phyloP scores from a whole-genome alignment of 2,329 filamentous ascomycete genomes.

The Thielaviopsis punctulata region DNA sequence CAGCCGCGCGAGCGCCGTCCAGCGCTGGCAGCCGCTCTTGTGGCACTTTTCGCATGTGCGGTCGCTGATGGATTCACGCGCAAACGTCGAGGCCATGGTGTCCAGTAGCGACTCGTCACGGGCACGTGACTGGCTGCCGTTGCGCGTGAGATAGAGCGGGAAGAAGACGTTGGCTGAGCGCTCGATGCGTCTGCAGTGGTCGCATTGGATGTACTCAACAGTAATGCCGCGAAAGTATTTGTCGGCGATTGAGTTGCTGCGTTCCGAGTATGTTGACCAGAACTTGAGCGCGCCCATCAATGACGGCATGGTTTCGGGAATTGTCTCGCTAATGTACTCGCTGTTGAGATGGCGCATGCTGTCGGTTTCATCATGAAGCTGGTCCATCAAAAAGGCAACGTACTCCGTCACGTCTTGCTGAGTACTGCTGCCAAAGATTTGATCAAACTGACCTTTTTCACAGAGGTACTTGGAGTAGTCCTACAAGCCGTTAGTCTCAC shows the following conservation, averaged over 20 bases:
- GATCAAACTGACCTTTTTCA: conserved; percentile 16
- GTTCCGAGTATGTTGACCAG: conserved; percentile 54
- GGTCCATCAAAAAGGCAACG: conserved; percentile 63
- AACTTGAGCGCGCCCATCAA: conserved; percentile 45
- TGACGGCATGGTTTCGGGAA: conserved; percentile 7
- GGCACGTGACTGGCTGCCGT: conserved; percentile 18
- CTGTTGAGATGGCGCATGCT: conserved; percentile 25
- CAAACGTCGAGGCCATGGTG: conserved; percentile 30
- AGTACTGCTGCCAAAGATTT: conserved; percentile 48
- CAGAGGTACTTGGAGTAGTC: conserved; percentile 34
- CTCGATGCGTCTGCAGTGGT: conserved; percentile 30
- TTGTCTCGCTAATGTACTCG: conserved; percentile 6
- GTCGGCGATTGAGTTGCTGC: conserved; percentile 60
- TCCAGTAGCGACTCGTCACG: conserved; percentile 49
- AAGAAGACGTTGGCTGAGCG: conserved; percentile 37
- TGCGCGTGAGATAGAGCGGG: conserved; percentile 17
- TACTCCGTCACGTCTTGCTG: conserved; percentile 93
- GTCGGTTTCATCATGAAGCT: conserved; percentile 78
- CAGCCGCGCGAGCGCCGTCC: conserved; percentile 57
- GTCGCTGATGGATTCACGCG: conserved; percentile 47
- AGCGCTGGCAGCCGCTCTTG: conserved; percentile 48
- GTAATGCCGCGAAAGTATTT: conserved; percentile 64
- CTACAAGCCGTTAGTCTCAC: conserved; percentile 18
- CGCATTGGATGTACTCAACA: conserved; percentile 46
- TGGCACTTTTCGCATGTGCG: conserved; percentile 65